Conservation (phyloP, 257 asterid genomes). For the Ajuga chamaepitys region DNA sequence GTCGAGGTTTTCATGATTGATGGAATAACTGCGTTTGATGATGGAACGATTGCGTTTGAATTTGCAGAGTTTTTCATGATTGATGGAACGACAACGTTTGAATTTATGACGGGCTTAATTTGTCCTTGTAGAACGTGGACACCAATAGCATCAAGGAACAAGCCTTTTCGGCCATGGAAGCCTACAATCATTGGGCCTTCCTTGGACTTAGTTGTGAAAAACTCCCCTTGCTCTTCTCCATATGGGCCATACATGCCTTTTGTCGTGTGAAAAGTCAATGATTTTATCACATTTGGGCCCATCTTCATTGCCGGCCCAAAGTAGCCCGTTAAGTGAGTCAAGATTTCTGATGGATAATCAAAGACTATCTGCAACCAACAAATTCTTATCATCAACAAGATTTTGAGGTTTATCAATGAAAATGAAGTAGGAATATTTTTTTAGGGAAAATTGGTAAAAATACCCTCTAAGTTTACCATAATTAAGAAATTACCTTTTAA, state of each 20-base stretch:
- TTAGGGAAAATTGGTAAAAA: no score
- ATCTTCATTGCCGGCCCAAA: slow-evolving; percentile 55
- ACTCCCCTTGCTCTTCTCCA: slow-evolving; percentile 68
- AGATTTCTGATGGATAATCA: slow-evolving; percentile 62
- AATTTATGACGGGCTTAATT: not conserved
- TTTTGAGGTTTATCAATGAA: not conserved
- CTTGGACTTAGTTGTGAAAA: slow-evolving; percentile 46
- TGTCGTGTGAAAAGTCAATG: slow-evolving; percentile 73
- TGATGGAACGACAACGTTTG: slow-evolving; percentile 1
- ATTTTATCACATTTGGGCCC: slow-evolving; percentile 68
- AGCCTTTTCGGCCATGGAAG: slow-evolving; percentile 70
- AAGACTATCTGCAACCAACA: slow-evolving; percentile 40
- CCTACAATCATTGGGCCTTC: slow-evolving; percentile 60
- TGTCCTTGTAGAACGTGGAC: slow-evolving; percentile 52
- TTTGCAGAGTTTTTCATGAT: not conserved
- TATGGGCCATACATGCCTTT: slow-evolving; percentile 63
- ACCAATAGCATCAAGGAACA: slow-evolving; percentile 70
- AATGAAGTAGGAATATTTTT: no score
- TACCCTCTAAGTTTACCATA: no score
- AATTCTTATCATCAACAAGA: not conserved
- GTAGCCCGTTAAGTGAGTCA: slow-evolving; percentile 70
- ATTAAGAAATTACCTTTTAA: no score
- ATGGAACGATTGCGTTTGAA: no score
- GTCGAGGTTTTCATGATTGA: not conserved
- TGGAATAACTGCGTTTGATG: not conserved